A percentile compares a stretch with the other conserved stretches of the same genome.
Evolutionary conservation across 208 protist species (phyloP).

Genomic region (Naegleria fowleri): DNA sequence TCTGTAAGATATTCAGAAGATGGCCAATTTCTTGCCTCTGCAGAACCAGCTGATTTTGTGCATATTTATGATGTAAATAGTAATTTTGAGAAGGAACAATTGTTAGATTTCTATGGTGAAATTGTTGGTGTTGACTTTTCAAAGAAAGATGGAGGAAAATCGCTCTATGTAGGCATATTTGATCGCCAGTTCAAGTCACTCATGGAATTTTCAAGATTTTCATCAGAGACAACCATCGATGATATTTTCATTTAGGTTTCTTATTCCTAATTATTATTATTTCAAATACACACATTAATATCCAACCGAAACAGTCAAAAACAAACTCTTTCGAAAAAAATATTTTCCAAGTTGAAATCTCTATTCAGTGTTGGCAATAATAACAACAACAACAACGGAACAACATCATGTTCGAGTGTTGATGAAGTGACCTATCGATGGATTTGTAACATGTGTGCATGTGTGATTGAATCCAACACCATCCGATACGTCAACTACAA

Average conservation of each 20-base stretch:
- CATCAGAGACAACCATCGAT: not conserved
- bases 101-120: not conserved
- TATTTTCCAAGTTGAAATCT: not conserved
- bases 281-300: too few relatives aligned
- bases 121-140: not conserved
- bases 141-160: not conserved
- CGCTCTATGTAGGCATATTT: not conserved
- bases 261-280: too few relatives aligned
- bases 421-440: not conserved
- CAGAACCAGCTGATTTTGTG: constrained; percentile 18
- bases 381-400: not conserved
- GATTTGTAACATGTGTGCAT: not conserved
- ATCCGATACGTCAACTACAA: not conserved
- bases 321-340: not conserved
- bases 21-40: not conserved
- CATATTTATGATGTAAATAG: not conserved
- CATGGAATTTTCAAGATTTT: not conserved
- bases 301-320: too few relatives aligned
- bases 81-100: not conserved
- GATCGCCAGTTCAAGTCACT: not conserved
- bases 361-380: not conserved
- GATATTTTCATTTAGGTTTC: too few relatives aligned
- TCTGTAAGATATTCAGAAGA: not conserved
- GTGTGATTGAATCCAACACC: not conserved
- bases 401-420: not conserved